Base-by-base conservation (phyloP, 768 basidiomycete genomes). In the Serendipita sp. region DNA sequence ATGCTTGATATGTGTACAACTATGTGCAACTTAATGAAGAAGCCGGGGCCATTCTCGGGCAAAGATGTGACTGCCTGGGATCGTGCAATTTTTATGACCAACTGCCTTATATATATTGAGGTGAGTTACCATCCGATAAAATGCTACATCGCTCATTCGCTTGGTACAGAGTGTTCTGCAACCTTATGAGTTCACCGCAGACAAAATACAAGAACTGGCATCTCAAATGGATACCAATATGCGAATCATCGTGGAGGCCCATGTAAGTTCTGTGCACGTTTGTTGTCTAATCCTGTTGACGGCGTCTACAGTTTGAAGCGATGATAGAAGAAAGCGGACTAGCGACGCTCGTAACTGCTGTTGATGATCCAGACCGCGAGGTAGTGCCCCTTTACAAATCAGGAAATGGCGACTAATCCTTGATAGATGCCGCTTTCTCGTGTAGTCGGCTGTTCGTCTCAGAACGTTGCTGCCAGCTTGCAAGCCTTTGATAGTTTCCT, bases 401-500 rank as follows among this genome's bases (percentile, higher is more conserved):
- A 33, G 17, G 17, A 58, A 31, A n/a, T 9, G 9, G 9, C 51
- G 43, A 17, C n/a, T 24, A 38, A 34, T 50, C 31, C 11, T 22
- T 24, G 13, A 30, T 69, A 84, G 83, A 82, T 81, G 64, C 90
- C 89, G 0, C 80, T 98, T 11, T 89, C 94, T 0, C 86, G 80
- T 43, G 72, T 88, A 5, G 84, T 88, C 1, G 73, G 79, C 0
- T 82, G 86, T 2, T 79, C 84, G 58, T 81, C 90, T 0, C 69
- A 79, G 11, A 75, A 81, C 13, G 77, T 97, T 42, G 79, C 85
- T 56, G 66, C 72, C 4, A 77, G 88, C 0, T 78, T 96, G 9
- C 77, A 74, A 16, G 76, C 75, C 44, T 96, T 98, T 74, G 86
- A 92, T 0, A 70, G 76, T 1, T 98, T 93, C 88, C 82, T 98